Base-by-base conservation (phyloP, 2,329 filamentous ascomycete genomes). In the Aspergillus sp. region DNA sequence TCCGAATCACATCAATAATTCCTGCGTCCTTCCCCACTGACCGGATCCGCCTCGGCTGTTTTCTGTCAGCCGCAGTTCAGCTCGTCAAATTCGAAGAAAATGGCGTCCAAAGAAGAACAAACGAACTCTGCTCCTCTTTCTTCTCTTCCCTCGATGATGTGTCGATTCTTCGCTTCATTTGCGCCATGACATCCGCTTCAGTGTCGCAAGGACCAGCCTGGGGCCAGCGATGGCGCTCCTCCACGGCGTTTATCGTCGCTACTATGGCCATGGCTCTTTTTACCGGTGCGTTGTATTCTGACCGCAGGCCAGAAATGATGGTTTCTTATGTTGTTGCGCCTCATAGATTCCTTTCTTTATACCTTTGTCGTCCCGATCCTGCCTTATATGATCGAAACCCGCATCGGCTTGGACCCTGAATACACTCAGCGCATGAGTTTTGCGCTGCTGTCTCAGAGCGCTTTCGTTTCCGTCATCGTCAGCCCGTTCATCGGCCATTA, bases 341-440 rank as follows among this genome's bases (percentile, higher is more conserved):
- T 39, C 10, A 17, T 45, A 64, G 62, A 64, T 39, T 54, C 53
- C 10, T 64, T 63, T 17, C 54, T 65, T 1, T 63, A 60, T 44
- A 53, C 53, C 9, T 64, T 65, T 27, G 47, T 66, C n/a, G 57
- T 66, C 1, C 62, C 63, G 2, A 60, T 66, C 35, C 55, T 67
- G 4, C 59, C 59, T 3, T 60, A 58, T 15, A 52, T 65, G 7
- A 44, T 65, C 3, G 56, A 63, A 47, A 49, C 49, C 30, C 61
- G 62, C n/a, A 47, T 66, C 5, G 47, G 49, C 15, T 43, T 64
- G 9, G 54, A 60, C 20, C 44, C 44, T 7, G 52, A 52, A 3
- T 44, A 57, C 17, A 60, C 59, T 4, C 61, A 65, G 38, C 49
- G 52, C 2, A 32, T 62, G 35, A 62, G 54, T 22, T 59, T 60